These are phyloP conservation scores for Termitomyces sp. DNA, from an alignment of 1,284 basidiomycete genomes.

Conservation along the genomic window DNA sequence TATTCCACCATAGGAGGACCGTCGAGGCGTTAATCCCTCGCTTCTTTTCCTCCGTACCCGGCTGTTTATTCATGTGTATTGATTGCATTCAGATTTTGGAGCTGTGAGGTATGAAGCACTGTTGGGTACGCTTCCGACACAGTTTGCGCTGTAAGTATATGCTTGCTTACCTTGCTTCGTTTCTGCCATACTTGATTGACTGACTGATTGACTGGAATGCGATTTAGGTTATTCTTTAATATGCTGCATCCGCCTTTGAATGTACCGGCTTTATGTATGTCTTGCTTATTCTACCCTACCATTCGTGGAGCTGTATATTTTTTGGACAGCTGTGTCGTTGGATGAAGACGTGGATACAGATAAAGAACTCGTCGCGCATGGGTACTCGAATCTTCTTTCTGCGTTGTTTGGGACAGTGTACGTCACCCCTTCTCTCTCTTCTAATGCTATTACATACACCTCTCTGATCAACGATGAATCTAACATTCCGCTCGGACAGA, in stretches of 20 bases:
- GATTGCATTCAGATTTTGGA: constrained; percentile 55
- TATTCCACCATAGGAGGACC: too few relatives aligned
- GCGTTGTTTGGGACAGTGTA: constrained; percentile 81
- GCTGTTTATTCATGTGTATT: too few relatives aligned
- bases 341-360: constrained; percentile 91
- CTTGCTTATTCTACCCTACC: not conserved
- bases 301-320: not conserved
- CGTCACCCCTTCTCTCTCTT: constrained; percentile 25
- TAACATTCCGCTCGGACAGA: constrained; percentile 28
- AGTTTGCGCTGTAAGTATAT: constrained; percentile 69
- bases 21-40: too few relatives aligned
- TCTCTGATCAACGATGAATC: too few relatives aligned
- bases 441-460: too few relatives aligned
- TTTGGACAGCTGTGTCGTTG: constrained; percentile 72
- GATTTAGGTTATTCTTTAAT: constrained; percentile 76
- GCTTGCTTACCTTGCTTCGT: constrained; percentile 13
- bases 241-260: constrained; percentile 93
- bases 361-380: constrained; percentile 90
- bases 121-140: constrained; percentile 77
- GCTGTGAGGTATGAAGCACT: constrained; percentile 61
- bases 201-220: constrained; percentile 10
- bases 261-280: constrained; percentile 81
- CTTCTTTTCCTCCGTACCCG: too few relatives aligned
- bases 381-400: constrained; percentile 84
- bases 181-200: too few relatives aligned